A percentile compares a stretch with the other conserved stretches of the same genome.
These are phyloP conservation scores for Pharus latifolius DNA, from an alignment of 176 grass and related monocot genomes.

Conservation along the genomic window DNA sequence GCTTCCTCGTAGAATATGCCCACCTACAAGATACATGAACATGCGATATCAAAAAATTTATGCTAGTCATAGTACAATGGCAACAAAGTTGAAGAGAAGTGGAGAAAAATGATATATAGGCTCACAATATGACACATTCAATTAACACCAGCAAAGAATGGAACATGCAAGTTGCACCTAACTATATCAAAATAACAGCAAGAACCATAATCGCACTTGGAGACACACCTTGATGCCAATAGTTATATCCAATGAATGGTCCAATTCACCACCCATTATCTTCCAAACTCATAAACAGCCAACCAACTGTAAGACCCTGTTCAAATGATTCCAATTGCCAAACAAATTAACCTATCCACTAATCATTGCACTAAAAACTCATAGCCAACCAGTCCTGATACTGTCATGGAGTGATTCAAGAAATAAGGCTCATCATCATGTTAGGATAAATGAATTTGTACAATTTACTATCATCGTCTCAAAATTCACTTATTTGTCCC, in stretches of 20 bases:
- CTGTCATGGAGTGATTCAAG: not conserved
- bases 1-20: constrained; percentile 95
- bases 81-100: constrained; percentile 8
- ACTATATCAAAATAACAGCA: constrained; percentile 2
- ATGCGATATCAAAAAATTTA: not conserved
- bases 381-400: too few relatives aligned
- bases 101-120: not conserved
- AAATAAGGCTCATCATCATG: not conserved
- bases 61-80: not conserved
- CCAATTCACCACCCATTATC: not conserved
- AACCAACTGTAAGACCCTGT: too few relatives aligned
- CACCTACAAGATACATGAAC: constrained; percentile 41
- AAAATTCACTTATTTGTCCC: not conserved
- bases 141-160: constrained; percentile 1
- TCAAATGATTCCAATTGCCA: not conserved
- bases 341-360: not conserved
- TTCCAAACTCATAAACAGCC: not conserved
- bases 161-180: not conserved
- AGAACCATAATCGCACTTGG: not conserved
- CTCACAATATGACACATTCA: not conserved
- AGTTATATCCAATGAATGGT: not conserved
- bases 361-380: too few relatives aligned
- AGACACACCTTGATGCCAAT: not conserved
- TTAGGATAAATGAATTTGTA: not conserved
- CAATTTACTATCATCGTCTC: not conserved